Percentiles rank a stretch among this genome's conserved stretches.
Evolutionary conservation across 2,329 filamentous ascomycete species (phyloP).

Genomic region (Anthostomella pinea): DNA sequence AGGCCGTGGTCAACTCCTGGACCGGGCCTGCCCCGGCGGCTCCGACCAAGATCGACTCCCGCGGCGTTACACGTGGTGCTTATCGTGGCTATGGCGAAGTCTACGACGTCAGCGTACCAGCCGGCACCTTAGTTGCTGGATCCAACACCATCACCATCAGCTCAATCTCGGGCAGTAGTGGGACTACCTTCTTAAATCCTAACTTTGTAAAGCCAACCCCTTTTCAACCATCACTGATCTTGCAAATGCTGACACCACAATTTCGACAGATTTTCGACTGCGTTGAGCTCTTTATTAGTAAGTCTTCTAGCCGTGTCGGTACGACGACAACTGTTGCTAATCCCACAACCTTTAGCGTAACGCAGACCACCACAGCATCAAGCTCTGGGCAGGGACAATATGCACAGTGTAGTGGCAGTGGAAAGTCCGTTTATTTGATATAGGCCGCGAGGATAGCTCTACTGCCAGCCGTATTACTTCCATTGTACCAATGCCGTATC

Average conservation of each 20-base stretch:
- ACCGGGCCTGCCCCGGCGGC: slow-evolving; percentile 46
- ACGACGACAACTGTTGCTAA: slow-evolving; percentile 1
- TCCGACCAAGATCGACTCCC: slow-evolving; percentile 61
- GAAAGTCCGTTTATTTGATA: too few relatives aligned
- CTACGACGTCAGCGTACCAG: slow-evolving; percentile 59
- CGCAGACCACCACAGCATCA: slow-evolving; percentile 1
- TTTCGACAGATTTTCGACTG: slow-evolving; percentile 34
- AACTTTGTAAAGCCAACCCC: slow-evolving; percentile 44
- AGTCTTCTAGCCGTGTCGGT: slow-evolving; percentile 1
- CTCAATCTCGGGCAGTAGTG: slow-evolving; percentile 57
- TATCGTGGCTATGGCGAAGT: slow-evolving; percentile 63
- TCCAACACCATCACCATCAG: slow-evolving; percentile 62
- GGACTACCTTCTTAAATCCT: slow-evolving; percentile 53
- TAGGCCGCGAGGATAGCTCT: too few relatives aligned
- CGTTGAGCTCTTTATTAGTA: slow-evolving; percentile 31
- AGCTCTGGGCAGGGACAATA: neutral
- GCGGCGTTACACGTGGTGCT: slow-evolving; percentile 63
- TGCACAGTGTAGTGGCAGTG: slow-evolving; percentile 5
- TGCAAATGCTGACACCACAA: slow-evolving; percentile 2
- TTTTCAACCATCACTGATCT: neutral
- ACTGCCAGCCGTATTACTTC: too few relatives aligned
- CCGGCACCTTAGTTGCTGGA: slow-evolving; percentile 57
- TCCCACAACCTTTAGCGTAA: neutral
- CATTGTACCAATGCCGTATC: too few relatives aligned
- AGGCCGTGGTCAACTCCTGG: slow-evolving; percentile 55